Evolutionary conservation across 768 basidiomycete genomes (phyloP).

Genomic region (Termitomyces sp.): DNA sequence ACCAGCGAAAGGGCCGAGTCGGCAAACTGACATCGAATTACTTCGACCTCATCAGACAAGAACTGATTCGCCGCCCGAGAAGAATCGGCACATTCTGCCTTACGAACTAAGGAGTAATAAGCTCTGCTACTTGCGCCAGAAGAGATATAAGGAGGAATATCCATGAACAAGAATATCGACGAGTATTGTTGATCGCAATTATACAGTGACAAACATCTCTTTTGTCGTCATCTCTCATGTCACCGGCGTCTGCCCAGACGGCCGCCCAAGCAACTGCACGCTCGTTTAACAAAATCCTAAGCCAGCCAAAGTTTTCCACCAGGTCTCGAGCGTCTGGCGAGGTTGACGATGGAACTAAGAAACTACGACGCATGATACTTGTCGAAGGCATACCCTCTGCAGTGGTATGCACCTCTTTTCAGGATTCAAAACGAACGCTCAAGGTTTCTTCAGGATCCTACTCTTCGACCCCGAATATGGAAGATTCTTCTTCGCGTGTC

Average conservation of each 20-base stretch:
- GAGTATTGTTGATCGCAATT: not conserved
- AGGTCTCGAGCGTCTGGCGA: slow-evolving; percentile 60
- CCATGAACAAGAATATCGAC: slow-evolving; percentile 38
- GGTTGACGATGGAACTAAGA: slow-evolving; percentile 75
- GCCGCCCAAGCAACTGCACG: slow-evolving; percentile 44
- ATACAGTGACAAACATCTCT: slow-evolving; percentile 6
- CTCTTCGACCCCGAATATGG: slow-evolving; percentile 90
- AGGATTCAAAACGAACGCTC: not conserved
- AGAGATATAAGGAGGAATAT: slow-evolving; percentile 70
- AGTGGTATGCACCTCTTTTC: slow-evolving; percentile 40
- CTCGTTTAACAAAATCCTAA: slow-evolving; percentile 77
- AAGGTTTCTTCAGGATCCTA: slow-evolving; percentile 46
- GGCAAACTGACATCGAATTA: slow-evolving; percentile 46
- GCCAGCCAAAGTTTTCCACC: slow-evolving; percentile 58
- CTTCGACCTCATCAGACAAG: slow-evolving; percentile 52
- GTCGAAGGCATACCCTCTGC: slow-evolving; percentile 86
- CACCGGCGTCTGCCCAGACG: slow-evolving; percentile 1
- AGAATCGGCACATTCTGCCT: slow-evolving; percentile 58
- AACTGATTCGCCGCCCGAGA: slow-evolving; percentile 54
- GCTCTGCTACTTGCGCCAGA: slow-evolving; percentile 74
- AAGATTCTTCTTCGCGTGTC: slow-evolving; percentile 86
- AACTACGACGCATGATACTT: slow-evolving; percentile 79
- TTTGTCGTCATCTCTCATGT: slow-evolving; percentile 2
- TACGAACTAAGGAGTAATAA: slow-evolving; percentile 72
- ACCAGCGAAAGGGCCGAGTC: slow-evolving; percentile 49